phyloP scores from a whole-genome alignment of 2,329 filamentous ascomycete species.

The Apiospora marii region DNA sequence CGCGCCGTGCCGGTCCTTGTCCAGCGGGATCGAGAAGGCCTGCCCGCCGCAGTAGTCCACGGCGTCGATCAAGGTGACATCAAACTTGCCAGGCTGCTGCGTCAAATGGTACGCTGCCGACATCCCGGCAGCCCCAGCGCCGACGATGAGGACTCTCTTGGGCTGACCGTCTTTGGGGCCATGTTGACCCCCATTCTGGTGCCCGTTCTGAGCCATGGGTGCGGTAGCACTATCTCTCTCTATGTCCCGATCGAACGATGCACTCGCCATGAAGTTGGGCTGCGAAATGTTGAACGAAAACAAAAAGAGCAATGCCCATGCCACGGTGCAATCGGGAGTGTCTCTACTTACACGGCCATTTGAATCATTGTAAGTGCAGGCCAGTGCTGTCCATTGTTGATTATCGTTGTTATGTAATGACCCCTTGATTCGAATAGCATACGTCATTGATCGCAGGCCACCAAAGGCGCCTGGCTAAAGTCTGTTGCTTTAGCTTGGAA shows the following conservation, averaged over 20 bases:
- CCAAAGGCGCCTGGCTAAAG: not conserved
- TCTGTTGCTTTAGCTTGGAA: not conserved
- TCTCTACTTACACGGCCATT: not conserved
- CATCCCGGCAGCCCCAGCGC: constrained; percentile 55
- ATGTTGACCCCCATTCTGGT: constrained; percentile 24
- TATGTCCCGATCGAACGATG: constrained; percentile 33
- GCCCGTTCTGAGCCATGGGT: constrained; percentile 36
- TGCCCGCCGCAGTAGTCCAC: constrained; percentile 68
- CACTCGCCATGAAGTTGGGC: constrained; percentile 18
- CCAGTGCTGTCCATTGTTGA: not conserved
- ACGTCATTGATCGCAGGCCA: constrained; percentile 23
- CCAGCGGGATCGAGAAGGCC: constrained; percentile 67
- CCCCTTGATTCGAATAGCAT: constrained; percentile 18
- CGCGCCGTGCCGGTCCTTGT: constrained; percentile 65
- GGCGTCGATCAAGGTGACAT: constrained; percentile 62
- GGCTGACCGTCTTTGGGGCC: constrained; percentile 30
- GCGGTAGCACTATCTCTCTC: constrained; percentile 29
- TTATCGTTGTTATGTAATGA: constrained; percentile 15
- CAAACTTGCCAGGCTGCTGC: constrained; percentile 65
- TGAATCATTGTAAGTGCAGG: not conserved
- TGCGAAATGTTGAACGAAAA: not conserved
- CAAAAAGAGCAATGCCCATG: not conserved
- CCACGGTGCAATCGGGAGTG: not conserved
- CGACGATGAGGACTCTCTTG: constrained; percentile 50
- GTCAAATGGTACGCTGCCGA: constrained; percentile 67